These are phyloP conservation scores for Oryza punctata DNA, from an alignment of 176 grass and related monocot genomes.

Conservation along the genomic window DNA sequence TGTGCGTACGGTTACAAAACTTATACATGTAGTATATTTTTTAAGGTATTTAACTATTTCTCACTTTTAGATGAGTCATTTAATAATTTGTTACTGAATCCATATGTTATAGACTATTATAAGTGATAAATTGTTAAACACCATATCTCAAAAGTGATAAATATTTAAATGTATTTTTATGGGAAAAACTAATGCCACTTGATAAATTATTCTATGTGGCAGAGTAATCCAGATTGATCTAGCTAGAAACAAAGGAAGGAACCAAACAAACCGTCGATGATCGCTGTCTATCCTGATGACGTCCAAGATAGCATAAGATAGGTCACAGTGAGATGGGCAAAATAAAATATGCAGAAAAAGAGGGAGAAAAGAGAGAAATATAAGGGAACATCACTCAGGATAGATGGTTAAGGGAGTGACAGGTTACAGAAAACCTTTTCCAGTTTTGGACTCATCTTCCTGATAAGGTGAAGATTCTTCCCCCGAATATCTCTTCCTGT, in stretches of 20 bases:
- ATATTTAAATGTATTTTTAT: too few relatives aligned
- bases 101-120: too few relatives aligned
- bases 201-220: conserved; percentile 10
- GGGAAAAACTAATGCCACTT: background rate
- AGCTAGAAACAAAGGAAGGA: conserved; percentile 9
- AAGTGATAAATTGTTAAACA: too few relatives aligned
- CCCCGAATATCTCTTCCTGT: background rate
- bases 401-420: conserved; percentile 16
- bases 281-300: conserved; percentile 39
- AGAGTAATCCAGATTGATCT: conserved; percentile 15
- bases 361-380: background rate
- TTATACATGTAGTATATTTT: too few relatives aligned
- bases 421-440: conserved; percentile 20
- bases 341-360: background rate
- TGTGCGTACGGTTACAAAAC: too few relatives aligned
- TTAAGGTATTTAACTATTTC: too few relatives aligned
- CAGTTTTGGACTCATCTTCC: conserved; percentile 28
- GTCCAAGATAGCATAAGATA: conserved; percentile 24
- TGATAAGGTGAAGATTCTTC: conserved; percentile 16
- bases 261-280: conserved; percentile 25
- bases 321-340: conserved; percentile 7
- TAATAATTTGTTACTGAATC: too few relatives aligned
- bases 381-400: conserved; percentile 15
- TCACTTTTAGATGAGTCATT: too few relatives aligned
- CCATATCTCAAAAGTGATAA: too few relatives aligned